Conservation (phyloP, 352 stramenopile species). For the Labyrinthula sp. region DNA sequence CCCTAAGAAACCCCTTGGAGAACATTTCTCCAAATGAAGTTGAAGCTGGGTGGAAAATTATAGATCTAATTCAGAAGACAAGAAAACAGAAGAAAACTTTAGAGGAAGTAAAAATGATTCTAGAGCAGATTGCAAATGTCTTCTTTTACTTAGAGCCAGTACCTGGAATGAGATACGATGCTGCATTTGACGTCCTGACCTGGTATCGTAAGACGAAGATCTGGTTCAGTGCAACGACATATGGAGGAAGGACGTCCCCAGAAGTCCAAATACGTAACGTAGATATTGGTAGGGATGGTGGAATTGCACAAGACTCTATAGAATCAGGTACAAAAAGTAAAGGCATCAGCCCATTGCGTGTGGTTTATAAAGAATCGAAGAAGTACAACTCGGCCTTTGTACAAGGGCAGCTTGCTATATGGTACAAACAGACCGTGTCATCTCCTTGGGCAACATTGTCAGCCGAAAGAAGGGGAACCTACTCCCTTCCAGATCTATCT, state of each 20-base stretch:
- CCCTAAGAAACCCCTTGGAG: no score
- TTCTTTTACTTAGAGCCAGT: no score
- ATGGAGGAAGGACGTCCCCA: conserved; percentile 2
- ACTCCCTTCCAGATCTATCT: conserved; percentile 32
- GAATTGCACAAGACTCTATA: no score
- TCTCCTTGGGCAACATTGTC: conserved; percentile 28
- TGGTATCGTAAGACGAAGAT: conserved; percentile 52
- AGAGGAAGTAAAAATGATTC: no score
- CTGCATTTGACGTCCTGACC: conserved; percentile 53
- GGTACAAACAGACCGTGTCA: conserved; percentile 34
- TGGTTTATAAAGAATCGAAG: conserved; percentile 15
- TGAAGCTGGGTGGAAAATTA: no score
- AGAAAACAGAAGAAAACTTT: no score
- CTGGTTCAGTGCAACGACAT: conserved; percentile 38
- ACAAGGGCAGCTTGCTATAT: conserved; percentile 33
- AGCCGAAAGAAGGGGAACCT: conserved; percentile 29
- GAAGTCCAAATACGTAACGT: conserved; percentile 20
- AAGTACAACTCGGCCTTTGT: conserved; percentile 32
- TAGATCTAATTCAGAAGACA: no score
- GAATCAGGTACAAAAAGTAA: no score
- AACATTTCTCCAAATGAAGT: no score
- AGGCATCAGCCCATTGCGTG: no score
- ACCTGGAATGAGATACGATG: no score
- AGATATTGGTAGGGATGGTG: conserved; percentile 29
- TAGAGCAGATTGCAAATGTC: no score